Conservation (phyloP, 2,329 filamentous ascomycete genomes). For the Aspergillus vadensis region DNA sequence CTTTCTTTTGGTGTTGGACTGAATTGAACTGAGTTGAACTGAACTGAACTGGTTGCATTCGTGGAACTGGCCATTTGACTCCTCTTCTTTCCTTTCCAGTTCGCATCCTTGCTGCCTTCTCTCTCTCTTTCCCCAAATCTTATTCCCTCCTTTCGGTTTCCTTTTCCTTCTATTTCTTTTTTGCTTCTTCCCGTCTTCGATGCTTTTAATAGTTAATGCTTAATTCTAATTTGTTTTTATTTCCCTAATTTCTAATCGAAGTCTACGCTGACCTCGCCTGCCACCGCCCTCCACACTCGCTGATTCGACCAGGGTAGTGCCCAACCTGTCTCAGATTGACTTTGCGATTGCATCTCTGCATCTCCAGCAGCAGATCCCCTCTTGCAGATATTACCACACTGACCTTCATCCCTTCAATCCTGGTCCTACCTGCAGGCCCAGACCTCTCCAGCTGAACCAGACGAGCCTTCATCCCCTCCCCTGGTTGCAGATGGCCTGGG, state of each 20-base stretch:
- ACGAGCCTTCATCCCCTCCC: not conserved
- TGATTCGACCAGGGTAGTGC: not conserved
- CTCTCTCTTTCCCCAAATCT: not conserved
- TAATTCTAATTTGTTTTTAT: constrained; percentile 5
- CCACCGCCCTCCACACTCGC: not conserved
- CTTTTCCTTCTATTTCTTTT: constrained; percentile 1
- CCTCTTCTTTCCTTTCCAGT: not conserved
- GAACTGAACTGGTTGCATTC: not conserved
- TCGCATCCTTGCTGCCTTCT: not conserved
- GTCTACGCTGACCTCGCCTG: not conserved
- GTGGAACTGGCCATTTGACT: not conserved
- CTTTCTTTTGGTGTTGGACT: not conserved
- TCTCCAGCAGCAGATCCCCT: not conserved
- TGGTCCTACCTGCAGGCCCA: constrained; percentile 6
- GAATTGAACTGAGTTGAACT: constrained; percentile 4
- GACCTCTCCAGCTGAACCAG: constrained; percentile 5
- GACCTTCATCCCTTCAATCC: constrained; percentile 10
- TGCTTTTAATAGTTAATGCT: constrained; percentile 1
- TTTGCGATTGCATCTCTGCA: constrained; percentile 13
- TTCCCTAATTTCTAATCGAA: not conserved
- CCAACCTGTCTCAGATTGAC: constrained; percentile 8
- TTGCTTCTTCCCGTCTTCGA: not conserved
- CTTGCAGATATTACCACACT: constrained; percentile 6
- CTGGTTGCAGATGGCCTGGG: constrained; percentile 13
- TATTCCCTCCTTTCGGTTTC: not conserved